Evolutionary conservation across 2,329 filamentous ascomycete species (phyloP).

Genomic region (Talaromyces sp.): DNA sequence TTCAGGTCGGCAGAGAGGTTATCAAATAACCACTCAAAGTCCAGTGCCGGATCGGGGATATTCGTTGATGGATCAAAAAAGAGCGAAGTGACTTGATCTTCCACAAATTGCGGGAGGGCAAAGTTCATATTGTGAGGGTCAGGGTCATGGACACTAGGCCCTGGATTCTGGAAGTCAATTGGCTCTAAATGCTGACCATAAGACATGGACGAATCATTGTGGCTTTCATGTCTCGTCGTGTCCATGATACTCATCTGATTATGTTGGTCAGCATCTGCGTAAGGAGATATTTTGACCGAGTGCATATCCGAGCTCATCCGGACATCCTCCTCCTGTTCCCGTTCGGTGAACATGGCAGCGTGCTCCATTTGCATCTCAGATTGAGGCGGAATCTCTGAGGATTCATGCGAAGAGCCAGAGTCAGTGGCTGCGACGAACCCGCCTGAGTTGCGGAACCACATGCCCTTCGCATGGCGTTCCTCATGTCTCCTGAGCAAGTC

Average conservation of each 20-base stretch:
- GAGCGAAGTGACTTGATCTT: slow-evolving; percentile 20
- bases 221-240: background rate
- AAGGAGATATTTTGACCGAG: slow-evolving; percentile 8
- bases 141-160: background rate
- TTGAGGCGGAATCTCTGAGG: background rate
- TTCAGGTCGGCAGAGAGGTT: slow-evolving; percentile 21
- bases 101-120: slow-evolving; percentile 10
- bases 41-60: slow-evolving; percentile 21
- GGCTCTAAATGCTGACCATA: slow-evolving; percentile 5
- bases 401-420: background rate
- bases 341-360: slow-evolving; percentile 16
- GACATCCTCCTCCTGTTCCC: slow-evolving; percentile 14
- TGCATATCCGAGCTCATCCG: slow-evolving; percentile 5
- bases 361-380: background rate
- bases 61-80: slow-evolving; percentile 24
- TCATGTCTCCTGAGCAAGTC: slow-evolving; percentile 27
- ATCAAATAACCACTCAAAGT: slow-evolving; percentile 27
- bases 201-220: background rate
- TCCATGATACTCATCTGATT: background rate
- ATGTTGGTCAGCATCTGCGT: background rate
- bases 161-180: slow-evolving; percentile 5
- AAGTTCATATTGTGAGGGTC: slow-evolving; percentile 5
- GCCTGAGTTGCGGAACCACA: slow-evolving; percentile 27
- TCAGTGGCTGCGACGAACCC: slow-evolving; percentile 17
- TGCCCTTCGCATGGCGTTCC: slow-evolving; percentile 27